These are phyloP conservation scores for Penicillium decumbens DNA, from an alignment of 2,329 filamentous ascomycete genomes.

Conservation along the genomic window DNA sequence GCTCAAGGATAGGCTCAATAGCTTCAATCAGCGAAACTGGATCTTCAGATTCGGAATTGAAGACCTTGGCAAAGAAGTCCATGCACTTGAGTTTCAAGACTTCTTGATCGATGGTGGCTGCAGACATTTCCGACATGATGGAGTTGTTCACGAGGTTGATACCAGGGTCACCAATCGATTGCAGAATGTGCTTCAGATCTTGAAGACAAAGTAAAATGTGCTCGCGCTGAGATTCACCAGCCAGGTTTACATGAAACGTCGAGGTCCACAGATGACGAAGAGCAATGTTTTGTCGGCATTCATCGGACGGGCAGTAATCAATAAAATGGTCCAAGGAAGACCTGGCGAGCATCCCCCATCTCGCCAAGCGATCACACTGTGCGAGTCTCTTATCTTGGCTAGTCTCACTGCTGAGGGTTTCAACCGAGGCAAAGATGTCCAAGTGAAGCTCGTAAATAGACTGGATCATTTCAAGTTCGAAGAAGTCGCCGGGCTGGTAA, in stretches of 20 bases:
- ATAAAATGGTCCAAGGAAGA: slow-evolving; percentile 48
- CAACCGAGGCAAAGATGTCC: slow-evolving; percentile 61
- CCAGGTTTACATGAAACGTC: slow-evolving; percentile 57
- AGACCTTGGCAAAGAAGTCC: slow-evolving; percentile 90
- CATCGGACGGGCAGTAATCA: slow-evolving; percentile 26
- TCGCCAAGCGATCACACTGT: slow-evolving; percentile 56
- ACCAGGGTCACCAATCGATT: slow-evolving; percentile 45
- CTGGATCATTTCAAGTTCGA: slow-evolving; percentile 52
- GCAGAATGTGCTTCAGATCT: slow-evolving; percentile 56
- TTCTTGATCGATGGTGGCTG: slow-evolving; percentile 79
- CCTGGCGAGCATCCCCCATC: slow-evolving; percentile 58
- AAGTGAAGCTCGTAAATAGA: slow-evolving; percentile 64
- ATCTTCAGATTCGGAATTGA: slow-evolving; percentile 75
- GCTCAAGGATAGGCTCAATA: slow-evolving; percentile 85
- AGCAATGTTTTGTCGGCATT: slow-evolving; percentile 43
- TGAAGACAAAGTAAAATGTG: slow-evolving; percentile 59
- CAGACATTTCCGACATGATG: slow-evolving; percentile 81
- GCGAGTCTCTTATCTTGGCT: slow-evolving; percentile 48
- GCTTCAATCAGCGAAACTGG: slow-evolving; percentile 83
- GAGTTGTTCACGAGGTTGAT: slow-evolving; percentile 74
- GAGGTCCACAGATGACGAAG: slow-evolving; percentile 65
- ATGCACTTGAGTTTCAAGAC: slow-evolving; percentile 89
- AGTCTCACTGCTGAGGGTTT: slow-evolving; percentile 55
- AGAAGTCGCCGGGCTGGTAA: slow-evolving; percentile 31
- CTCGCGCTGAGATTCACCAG: slow-evolving; percentile 53